A percentile compares a stretch with the other conserved stretches of the same genome.
phyloP scores from a whole-genome alignment of 768 basidiomycete species.

The Mrakia frigida region DNA sequence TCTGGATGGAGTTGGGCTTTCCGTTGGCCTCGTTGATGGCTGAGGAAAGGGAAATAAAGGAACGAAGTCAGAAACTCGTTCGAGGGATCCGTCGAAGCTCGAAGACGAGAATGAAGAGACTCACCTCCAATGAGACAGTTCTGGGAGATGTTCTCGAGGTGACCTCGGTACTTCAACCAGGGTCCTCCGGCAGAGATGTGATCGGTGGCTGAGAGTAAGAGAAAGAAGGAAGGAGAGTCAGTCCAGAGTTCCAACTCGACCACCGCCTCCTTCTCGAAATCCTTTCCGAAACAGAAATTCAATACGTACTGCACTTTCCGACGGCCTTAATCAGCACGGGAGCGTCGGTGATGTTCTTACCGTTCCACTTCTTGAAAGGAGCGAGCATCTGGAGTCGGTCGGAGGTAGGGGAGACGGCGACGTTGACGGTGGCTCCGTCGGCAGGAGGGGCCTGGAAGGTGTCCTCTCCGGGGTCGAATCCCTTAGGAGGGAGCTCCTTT shows the following conservation, averaged over 20 bases:
- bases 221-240: neutral
- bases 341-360: conserved; percentile 79
- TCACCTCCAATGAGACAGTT: conserved; percentile 87
- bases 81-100: neutral
- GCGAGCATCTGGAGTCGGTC: conserved; percentile 85
- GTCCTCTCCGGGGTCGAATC: conserved; percentile 94
- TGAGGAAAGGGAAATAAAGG: neutral
- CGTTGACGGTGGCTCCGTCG: conserved; percentile 74
- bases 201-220: conserved; percentile 34
- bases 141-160: conserved; percentile 46
- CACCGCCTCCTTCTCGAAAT: neutral
- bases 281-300: neutral
- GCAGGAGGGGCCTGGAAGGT: conserved; percentile 92
- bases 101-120: neutral
- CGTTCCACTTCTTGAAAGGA: conserved; percentile 89
- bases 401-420: conserved; percentile 76
- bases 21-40: conserved; percentile 85
- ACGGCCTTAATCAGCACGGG: conserved; percentile 96
- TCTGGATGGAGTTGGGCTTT: conserved; percentile 89
- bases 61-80: neutral
- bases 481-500: conserved; percentile 85
- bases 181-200: conserved; percentile 39
- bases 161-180: conserved; percentile 38
- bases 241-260: neutral
- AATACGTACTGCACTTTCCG: conserved; percentile 91